Evolutionary conservation across 768 basidiomycete species (phyloP).

Genomic region (Boletus vinaceobasis): DNA sequence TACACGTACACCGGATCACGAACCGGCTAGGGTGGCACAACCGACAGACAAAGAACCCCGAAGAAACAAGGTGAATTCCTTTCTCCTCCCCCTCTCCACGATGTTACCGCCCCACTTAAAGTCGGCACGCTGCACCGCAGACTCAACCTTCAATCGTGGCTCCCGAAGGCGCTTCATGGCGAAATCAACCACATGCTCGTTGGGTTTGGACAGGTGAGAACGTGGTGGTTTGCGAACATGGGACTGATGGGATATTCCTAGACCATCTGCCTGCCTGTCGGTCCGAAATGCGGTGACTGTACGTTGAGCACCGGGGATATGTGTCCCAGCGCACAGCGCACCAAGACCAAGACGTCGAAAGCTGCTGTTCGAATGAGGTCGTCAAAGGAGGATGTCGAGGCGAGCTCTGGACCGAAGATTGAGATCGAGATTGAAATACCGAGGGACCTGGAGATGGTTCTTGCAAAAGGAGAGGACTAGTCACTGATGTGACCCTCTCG

Average conservation of each 20-base stretch:
- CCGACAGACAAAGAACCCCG: conserved; percentile 77
- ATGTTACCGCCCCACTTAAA: not conserved
- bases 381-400: not conserved
- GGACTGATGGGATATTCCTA: conserved; percentile 20
- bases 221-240: not conserved
- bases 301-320: conserved; percentile 50
- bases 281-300: conserved; percentile 64
- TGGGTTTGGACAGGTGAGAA: conserved; percentile 76
- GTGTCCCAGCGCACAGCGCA: conserved; percentile 61
- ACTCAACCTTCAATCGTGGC: conserved; percentile 79
- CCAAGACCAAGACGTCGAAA: conserved; percentile 20
- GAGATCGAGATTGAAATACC: conserved; percentile 36
- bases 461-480: not conserved
- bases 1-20: conserved; percentile 94
- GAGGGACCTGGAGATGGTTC: not conserved
- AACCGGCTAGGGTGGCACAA: conserved; percentile 93
- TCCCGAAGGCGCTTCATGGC: conserved; percentile 65
- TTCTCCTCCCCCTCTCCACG: not conserved
- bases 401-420: conserved; percentile 33
- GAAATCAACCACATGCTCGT: conserved; percentile 82
- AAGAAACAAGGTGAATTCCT: conserved; percentile 68
- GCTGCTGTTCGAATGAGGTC: conserved; percentile 2
- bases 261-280: conserved; percentile 65
- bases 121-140: conserved; percentile 30
- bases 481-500: not conserved